Conservation (phyloP, 352 stramenopile genomes). For the Pseudoperonospora humuli region DNA sequence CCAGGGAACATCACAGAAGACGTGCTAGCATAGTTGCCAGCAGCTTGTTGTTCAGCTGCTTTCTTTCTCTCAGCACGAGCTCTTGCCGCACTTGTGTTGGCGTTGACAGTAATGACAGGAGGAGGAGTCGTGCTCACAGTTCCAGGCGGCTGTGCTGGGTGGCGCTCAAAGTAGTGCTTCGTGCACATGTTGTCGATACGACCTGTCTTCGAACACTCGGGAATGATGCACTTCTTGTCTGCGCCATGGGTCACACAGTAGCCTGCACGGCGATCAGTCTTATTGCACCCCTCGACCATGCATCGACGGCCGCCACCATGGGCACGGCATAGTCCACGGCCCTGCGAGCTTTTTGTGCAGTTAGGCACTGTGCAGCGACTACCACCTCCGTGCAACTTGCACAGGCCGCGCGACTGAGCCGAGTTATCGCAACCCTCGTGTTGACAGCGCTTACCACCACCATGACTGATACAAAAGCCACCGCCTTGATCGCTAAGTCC, state of each 20-base stretch:
- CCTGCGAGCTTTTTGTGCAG: slow-evolving; percentile 84
- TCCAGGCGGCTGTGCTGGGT: slow-evolving; percentile 40
- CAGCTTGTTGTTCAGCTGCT: slow-evolving; percentile 18
- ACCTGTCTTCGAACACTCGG: slow-evolving; percentile 76
- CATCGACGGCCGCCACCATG: slow-evolving; percentile 78
- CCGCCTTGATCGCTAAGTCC: slow-evolving; percentile 71
- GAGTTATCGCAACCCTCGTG: slow-evolving; percentile 73
- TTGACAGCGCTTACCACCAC: slow-evolving; percentile 75
- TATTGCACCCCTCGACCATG: slow-evolving; percentile 81
- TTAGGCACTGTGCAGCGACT: slow-evolving; percentile 71
- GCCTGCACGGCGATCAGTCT: slow-evolving; percentile 66
- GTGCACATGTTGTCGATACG: slow-evolving; percentile 79
- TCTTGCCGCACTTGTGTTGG: slow-evolving; percentile 27
- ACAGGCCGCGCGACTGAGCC: slow-evolving; percentile 71
- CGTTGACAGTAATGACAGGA: slow-evolving; percentile 31
- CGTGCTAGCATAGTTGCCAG: slow-evolving; percentile 12
- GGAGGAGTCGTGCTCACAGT: slow-evolving; percentile 26
- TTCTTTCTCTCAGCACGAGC: slow-evolving; percentile 28
- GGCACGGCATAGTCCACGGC: slow-evolving; percentile 69
- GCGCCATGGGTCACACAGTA: slow-evolving; percentile 79
- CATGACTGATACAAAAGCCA: slow-evolving; percentile 77
- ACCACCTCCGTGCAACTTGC: slow-evolving; percentile 73
- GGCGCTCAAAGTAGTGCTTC: slow-evolving; percentile 80
- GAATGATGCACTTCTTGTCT: slow-evolving; percentile 73
- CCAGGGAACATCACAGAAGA: slow-evolving; percentile 22